phyloP scores from a whole-genome alignment of 2,329 filamentous ascomycete genomes.

The Botrytis byssoidea region DNA sequence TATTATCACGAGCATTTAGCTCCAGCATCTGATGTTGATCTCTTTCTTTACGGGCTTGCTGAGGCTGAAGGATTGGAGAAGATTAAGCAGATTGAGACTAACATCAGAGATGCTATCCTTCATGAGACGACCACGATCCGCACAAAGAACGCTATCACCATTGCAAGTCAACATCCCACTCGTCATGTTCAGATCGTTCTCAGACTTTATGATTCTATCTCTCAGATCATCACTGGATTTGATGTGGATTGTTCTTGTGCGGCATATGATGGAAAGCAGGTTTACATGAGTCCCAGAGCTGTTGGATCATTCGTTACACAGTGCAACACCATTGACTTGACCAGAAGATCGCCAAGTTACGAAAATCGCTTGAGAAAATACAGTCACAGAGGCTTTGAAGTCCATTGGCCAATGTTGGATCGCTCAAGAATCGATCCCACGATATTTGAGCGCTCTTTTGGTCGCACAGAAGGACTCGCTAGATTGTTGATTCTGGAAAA shows the following conservation, averaged over 20 bases:
- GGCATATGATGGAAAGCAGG: slow-evolving; percentile 77
- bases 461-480: slow-evolving; percentile 72
- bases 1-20: slow-evolving; percentile 82
- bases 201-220: slow-evolving; percentile 78
- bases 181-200: slow-evolving; percentile 83
- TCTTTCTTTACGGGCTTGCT: slow-evolving; percentile 78
- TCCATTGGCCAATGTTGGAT: slow-evolving; percentile 75
- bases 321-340: slow-evolving; percentile 76
- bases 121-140: slow-evolving; percentile 81
- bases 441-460: slow-evolving; percentile 80
- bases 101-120: slow-evolving; percentile 73
- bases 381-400: slow-evolving; percentile 78
- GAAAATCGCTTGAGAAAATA: slow-evolving; percentile 87
- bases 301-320: slow-evolving; percentile 79
- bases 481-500: slow-evolving; percentile 77
- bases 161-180: slow-evolving; percentile 78
- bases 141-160: slow-evolving; percentile 85
- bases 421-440: slow-evolving; percentile 78
- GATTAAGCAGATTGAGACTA: slow-evolving; percentile 76
- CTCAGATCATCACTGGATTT: slow-evolving; percentile 83
- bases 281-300: slow-evolving; percentile 75
- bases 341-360: slow-evolving; percentile 78
- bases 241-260: slow-evolving; percentile 83
- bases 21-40: slow-evolving; percentile 81
- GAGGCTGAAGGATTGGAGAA: slow-evolving; percentile 79